Evolutionary conservation across 2,329 filamentous ascomycete genomes (phyloP), one percentile per base, ranked within the genome.

Genomic region (Sporothrix sp.): DNA sequence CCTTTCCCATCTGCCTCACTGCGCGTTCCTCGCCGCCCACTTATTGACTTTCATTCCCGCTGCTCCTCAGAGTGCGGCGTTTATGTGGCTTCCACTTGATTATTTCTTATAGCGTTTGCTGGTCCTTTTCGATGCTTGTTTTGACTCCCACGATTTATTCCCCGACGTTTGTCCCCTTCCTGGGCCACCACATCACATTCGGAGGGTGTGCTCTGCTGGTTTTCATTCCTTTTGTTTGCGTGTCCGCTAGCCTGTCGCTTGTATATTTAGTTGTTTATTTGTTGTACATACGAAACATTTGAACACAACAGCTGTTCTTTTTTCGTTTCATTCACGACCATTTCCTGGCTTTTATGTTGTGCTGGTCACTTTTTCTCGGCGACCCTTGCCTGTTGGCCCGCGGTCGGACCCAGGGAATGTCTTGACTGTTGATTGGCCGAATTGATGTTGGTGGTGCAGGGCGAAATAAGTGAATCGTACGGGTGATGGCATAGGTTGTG

Each of bases 401-500:
- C 13, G 56, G 52, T 14, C 5, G 23, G 13, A 57, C 20, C 50
- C 54, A 57, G 1, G 55, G 53, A 20, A 43, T 30, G n/a, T 61
- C 55, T 5, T 43, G 5, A 2, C 58, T 60, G 14, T 48, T 57
- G 50, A 60, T 61, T 10, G 51, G 52, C 50, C n/a, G n/a, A n/a
- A n/a, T 54, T 38, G 9, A 56, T 36, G 7, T 45, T 18, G 18
- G 51, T 25, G 5, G 43, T 49, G 25, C 57, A 43, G 65, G 65
- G 52, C 65, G 59, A 11, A 60, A 10, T 3, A 36, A 28, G 13
- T 40, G 47, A 7, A 70, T 16, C 1, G 54, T 18, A 14, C 50
- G 53, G 2, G 45, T 54, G 5, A 64, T 57, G 4, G 56, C 18
- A 14, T 54, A 52, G 36, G 61, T 63, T 6, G 59, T 53, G 1